Percentiles rank a stretch among this genome's conserved stretches.
Evolutionary conservation across 305 asterid genomes (phyloP).

Genomic region (Rubia peregrina): DNA sequence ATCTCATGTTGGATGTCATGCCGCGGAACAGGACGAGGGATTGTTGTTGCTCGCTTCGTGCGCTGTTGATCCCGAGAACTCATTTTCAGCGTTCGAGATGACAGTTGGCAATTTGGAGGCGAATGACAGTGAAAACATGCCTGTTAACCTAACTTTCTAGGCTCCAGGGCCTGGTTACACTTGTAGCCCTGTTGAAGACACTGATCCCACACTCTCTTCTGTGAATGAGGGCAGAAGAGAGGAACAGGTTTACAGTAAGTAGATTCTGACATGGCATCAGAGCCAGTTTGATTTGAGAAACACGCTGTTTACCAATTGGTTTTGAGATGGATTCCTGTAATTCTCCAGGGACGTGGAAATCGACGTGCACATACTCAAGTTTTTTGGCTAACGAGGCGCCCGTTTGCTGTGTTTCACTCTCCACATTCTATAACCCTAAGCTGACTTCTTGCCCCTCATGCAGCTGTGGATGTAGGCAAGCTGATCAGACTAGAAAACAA

Average conservation of each 20-base stretch:
- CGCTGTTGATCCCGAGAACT: constrained; percentile 39
- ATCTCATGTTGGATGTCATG: constrained; percentile 34
- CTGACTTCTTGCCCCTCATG: constrained; percentile 52
- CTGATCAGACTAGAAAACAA: constrained; percentile 29
- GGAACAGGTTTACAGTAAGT: constrained; percentile 65
- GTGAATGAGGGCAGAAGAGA: constrained; percentile 45
- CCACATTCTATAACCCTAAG: constrained; percentile 55
- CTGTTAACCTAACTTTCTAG: constrained; percentile 42
- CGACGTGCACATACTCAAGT: constrained; percentile 60
- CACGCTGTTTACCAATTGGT: neutral
- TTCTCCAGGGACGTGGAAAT: constrained; percentile 64
- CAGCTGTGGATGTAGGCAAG: constrained; percentile 57
- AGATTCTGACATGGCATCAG: neutral
- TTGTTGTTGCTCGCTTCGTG: constrained; percentile 47
- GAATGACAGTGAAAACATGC: constrained; percentile 29
- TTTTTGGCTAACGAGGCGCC: constrained; percentile 44
- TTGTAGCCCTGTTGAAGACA: constrained; percentile 38
- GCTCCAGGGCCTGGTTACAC: constrained; percentile 68
- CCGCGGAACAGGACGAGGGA: constrained; percentile 30
- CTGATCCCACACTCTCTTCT: constrained; percentile 46
- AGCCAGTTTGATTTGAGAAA: neutral
- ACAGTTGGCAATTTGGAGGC: constrained; percentile 47
- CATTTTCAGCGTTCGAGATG: constrained; percentile 44
- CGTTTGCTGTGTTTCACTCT: constrained; percentile 59
- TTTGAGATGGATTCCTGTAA: neutral